These are phyloP conservation scores for Oryza brachyantha DNA, from an alignment of 176 grass and related monocot species.

Conservation along the genomic window DNA sequence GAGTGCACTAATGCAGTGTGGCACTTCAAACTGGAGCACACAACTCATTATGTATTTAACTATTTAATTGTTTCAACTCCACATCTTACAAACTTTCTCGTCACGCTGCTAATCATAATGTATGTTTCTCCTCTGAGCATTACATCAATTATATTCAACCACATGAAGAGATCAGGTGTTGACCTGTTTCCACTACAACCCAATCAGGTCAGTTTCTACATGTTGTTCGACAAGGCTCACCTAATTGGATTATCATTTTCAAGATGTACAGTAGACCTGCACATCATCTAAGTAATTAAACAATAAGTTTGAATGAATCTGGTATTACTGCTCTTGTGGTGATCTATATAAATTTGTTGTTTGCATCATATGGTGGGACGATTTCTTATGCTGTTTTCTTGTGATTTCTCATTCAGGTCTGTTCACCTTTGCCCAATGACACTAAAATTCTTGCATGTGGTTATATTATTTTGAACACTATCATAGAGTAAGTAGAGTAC, in stretches of 20 bases:
- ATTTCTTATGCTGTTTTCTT: slow-evolving; percentile 14
- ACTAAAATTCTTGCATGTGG: background rate
- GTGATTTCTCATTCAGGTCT: background rate
- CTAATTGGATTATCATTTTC: background rate
- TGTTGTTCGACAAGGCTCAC: background rate
- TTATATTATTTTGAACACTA: background rate
- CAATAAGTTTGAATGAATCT: background rate
- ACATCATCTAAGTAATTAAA: background rate
- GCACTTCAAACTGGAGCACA: background rate
- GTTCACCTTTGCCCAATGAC: background rate
- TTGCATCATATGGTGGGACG: background rate
- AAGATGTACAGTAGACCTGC: background rate
- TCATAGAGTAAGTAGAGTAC: background rate
- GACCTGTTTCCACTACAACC: background rate
- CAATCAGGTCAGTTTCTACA: background rate
- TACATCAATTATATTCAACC: background rate
- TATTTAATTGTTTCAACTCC: background rate
- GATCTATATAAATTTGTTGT: background rate
- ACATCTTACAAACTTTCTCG: background rate
- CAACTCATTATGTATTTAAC: background rate
- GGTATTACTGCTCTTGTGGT: background rate
- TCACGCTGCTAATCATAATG: background rate
- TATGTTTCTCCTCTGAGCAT: background rate
- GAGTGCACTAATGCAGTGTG: slow-evolving; percentile 1
- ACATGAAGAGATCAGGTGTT: background rate